Conservation (phyloP, 2,329 filamentous ascomycete species). For the Onygenales sp. region DNA sequence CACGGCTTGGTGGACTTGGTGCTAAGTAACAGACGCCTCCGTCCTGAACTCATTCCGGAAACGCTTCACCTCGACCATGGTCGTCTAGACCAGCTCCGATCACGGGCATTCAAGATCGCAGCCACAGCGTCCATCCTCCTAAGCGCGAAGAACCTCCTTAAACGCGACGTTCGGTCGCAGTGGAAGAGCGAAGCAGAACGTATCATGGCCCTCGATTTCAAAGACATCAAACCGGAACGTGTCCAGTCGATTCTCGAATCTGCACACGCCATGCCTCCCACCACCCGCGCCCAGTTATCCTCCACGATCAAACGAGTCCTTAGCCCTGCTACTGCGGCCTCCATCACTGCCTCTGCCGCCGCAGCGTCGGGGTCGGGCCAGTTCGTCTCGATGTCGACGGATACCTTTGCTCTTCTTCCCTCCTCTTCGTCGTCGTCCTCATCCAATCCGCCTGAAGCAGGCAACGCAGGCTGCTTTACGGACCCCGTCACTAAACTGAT, state of each 20-base stretch:
- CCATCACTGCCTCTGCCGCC: constrained; percentile 15
- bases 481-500: constrained; percentile 54
- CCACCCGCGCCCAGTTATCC: constrained; percentile 35
- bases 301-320: constrained; percentile 44
- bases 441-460: constrained; percentile 4
- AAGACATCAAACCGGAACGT: constrained; percentile 30
- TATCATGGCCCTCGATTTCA: constrained; percentile 44
- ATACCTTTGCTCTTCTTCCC: constrained; percentile 18
- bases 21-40: constrained; percentile 43
- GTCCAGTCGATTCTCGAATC: constrained; percentile 39
- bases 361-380: neutral
- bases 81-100: constrained; percentile 45
- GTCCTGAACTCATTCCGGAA: constrained; percentile 47
- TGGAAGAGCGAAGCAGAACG: constrained; percentile 55
- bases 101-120: constrained; percentile 47
- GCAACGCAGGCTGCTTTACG: constrained; percentile 36
- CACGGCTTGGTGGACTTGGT: constrained; percentile 51
- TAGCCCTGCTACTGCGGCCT: constrained; percentile 40
- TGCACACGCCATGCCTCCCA: constrained; percentile 39
- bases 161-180: constrained; percentile 53
- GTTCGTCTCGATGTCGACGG: constrained; percentile 8
- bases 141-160: constrained; percentile 56
- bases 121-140: constrained; percentile 54
- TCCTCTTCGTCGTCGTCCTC: constrained; percentile 46
- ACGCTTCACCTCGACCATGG: constrained; percentile 49